A percentile compares a stretch with the other conserved stretches of the same genome.
Conservation (phyloP, 805 yeast genomes). For the Ogataea ganodermae region DNA sequence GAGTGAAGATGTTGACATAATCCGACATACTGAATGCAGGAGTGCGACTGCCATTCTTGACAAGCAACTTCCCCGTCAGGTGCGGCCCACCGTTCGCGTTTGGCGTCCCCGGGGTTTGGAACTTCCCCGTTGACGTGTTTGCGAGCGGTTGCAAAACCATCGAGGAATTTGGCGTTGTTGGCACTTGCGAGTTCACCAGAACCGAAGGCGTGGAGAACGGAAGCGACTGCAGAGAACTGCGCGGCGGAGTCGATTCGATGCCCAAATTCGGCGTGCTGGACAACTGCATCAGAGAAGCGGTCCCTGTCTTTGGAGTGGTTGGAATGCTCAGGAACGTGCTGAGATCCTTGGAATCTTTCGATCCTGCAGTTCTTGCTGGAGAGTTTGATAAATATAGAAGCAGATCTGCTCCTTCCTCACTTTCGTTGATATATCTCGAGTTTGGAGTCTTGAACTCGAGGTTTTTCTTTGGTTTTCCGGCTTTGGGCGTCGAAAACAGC, state of each 20-base stretch:
- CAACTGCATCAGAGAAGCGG: slow-evolving; percentile 20
- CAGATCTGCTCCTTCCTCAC: slow-evolving; percentile 75
- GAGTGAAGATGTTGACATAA: slow-evolving; percentile 76
- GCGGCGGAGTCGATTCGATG: slow-evolving; percentile 32
- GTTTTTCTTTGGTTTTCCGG: slow-evolving; percentile 15
- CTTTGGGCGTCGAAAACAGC: slow-evolving; percentile 36
- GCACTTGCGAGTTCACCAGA: slow-evolving; percentile 18
- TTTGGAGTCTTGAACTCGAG: slow-evolving; percentile 35
- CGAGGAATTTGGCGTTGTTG: slow-evolving; percentile 20
- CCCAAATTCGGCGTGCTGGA: slow-evolving; percentile 24
- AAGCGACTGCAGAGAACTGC: slow-evolving; percentile 20
- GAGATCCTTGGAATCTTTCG: slow-evolving; percentile 32
- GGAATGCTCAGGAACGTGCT: slow-evolving; percentile 25
- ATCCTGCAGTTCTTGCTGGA: slow-evolving; percentile 46
- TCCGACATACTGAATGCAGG: slow-evolving; percentile 83
- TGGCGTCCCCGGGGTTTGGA: slow-evolving; percentile 21
- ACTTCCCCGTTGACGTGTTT: slow-evolving; percentile 4
- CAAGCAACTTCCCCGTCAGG: slow-evolving; percentile 15
- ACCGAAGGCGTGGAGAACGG: slow-evolving; percentile 29
- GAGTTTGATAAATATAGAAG: slow-evolving; percentile 82
- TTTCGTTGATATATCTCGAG: slow-evolving; percentile 29
- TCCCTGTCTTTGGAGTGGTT: slow-evolving; percentile 31
- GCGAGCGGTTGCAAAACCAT: slow-evolving; percentile 10
- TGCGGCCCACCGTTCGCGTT: slow-evolving; percentile 15
- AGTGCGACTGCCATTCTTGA: slow-evolving; percentile 41